Conservation (phyloP, 2,329 filamentous ascomycete species). For the Plenodomus lindquistii region DNA sequence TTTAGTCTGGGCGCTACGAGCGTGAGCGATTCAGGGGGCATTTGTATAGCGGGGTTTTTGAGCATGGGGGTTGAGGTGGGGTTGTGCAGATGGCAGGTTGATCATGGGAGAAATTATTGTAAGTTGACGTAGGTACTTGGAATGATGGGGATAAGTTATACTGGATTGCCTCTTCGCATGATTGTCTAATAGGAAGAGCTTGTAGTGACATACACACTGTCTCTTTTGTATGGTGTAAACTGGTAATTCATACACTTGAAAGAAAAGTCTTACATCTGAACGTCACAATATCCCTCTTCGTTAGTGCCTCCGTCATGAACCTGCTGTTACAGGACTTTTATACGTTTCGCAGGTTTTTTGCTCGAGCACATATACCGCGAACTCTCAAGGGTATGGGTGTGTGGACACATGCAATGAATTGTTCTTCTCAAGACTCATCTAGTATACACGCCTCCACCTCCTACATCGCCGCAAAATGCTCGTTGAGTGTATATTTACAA, state of each 20-base stretch:
- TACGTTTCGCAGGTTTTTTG: no score
- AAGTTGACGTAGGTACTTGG: constrained; percentile 27
- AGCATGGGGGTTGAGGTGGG: constrained; percentile 81
- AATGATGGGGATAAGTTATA: no score
- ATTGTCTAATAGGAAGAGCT: no score
- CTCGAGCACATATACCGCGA: no score
- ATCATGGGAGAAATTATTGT: constrained; percentile 69
- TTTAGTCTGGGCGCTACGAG: constrained; percentile 89
- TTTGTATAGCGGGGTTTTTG: constrained; percentile 83
- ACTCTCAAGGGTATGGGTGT: not conserved
- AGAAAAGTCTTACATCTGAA: no score
- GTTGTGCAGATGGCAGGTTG: constrained; percentile 83
- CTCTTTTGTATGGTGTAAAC: no score
- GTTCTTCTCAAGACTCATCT: constrained; percentile 34
- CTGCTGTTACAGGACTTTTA: no score
- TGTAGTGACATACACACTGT: no score
- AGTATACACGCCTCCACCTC: constrained; percentile 40
- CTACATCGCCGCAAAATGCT: constrained; percentile 12
- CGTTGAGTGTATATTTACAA: constrained; percentile 70
- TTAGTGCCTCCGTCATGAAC: no score
- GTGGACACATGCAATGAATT: constrained; percentile 23
- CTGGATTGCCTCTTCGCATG: no score
- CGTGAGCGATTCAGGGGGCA: constrained; percentile 88
- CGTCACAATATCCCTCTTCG: no score
- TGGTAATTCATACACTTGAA: no score